Base-by-base conservation (phyloP, 2,329 filamentous ascomycete genomes). In the Sporothrix inflata region DNA sequence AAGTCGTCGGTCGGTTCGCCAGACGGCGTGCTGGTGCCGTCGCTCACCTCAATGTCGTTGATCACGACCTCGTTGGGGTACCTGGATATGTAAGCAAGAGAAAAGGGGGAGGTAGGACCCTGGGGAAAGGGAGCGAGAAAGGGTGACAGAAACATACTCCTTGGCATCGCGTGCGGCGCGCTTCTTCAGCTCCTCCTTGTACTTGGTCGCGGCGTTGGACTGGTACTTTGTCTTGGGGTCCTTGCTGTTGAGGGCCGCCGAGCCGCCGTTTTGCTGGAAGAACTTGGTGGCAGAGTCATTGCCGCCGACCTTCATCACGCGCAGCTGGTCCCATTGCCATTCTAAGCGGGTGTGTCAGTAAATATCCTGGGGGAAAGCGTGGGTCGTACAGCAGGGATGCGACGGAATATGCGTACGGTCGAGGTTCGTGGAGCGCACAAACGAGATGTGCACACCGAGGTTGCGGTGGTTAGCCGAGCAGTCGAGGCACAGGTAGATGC, bases 301-400 rank as follows among this genome's bases (percentile, higher is more conserved):
- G 72, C 96, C 96, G 76, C 96, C 96, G 19, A 98, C 94, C 84
- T 99, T 99, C 95, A 99, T 98, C 72, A 95, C 83, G 69, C 96
- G 92, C 74, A 99, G 88, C 82, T 99, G 96, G 77, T 98, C 94
- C 96, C 96, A 99, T 92, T 98, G 94, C 96, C 96, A 99, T 85
- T 93, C 91, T 93, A 78, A 49, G 3, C 6, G 49, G 40, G 73
- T 16, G 21, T 34, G 21, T 16, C 61, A 21, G 27, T 16, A 38
- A 3, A 38, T 38, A 27, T 21, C 21, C 9, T 8, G 38, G 27
- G 21, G 19, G 14, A 4, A n/a, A n/a, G 14, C 4, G 6, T 21
- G 2, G 4, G 24, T 14, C 30, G 27, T 34, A 34, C n/a, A 45
- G 47, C 12, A 57, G 57, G 51, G 16, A 21, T 19, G n/a, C 5